Conservation (phyloP, 305 asterid genomes). For the Euphrasia arctica region DNA sequence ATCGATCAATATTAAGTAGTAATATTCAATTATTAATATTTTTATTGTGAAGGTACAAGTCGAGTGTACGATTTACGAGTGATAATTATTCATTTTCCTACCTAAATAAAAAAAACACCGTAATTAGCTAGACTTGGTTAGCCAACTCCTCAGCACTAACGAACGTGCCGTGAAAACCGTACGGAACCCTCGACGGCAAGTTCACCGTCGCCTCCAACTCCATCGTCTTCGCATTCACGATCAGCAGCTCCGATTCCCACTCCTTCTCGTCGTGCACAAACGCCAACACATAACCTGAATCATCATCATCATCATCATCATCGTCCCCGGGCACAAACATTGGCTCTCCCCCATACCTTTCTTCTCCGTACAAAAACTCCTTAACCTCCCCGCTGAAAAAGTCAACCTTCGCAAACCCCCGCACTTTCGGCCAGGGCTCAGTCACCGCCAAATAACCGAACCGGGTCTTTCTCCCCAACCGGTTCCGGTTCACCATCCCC, state of each 20-base stretch:
- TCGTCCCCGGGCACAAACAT: constrained; percentile 33
- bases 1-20: too few relatives aligned
- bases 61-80: too few relatives aligned
- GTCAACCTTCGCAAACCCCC: constrained; percentile 49
- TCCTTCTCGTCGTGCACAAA: constrained; percentile 39
- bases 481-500: constrained; percentile 48
- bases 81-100: too few relatives aligned
- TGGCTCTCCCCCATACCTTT: constrained; percentile 52
- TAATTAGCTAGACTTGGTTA: constrained; percentile 29
- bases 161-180: constrained; percentile 56
- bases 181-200: constrained; percentile 48
- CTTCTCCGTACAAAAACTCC: constrained; percentile 37
- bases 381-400: constrained; percentile 34
- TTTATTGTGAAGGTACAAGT: too few relatives aligned
- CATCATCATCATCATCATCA: constrained; percentile 38
- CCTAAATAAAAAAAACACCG: not conserved
- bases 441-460: constrained; percentile 49
- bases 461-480: constrained; percentile 39
- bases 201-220: constrained; percentile 34
- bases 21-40: too few relatives aligned
- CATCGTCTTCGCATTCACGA: constrained; percentile 39
- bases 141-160: constrained; percentile 30
- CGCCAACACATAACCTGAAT: constrained; percentile 39
- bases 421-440: constrained; percentile 55
- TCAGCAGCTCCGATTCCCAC: constrained; percentile 42